A percentile compares a stretch with the other conserved stretches of the same genome.
Evolutionary conservation across 768 basidiomycete genomes (phyloP).

Genomic region (Agrocybe pediades): DNA sequence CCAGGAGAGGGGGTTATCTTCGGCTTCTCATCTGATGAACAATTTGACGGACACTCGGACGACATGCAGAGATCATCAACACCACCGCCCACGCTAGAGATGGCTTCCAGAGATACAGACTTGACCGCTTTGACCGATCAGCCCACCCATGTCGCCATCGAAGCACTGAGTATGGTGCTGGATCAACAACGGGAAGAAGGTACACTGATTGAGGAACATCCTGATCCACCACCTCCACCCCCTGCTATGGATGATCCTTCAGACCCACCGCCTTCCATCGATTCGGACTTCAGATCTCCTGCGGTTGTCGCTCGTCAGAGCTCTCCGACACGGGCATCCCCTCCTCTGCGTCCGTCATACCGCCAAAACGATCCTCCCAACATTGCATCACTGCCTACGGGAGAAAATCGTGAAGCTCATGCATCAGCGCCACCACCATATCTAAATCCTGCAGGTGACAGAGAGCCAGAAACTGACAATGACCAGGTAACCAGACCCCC

Average conservation of each 20-base stretch:
- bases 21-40: slow-evolving; percentile 69
- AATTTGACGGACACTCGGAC: slow-evolving; percentile 82
- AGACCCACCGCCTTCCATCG: slow-evolving; percentile 87
- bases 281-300: slow-evolving; percentile 72
- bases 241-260: slow-evolving; percentile 86
- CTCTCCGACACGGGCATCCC: slow-evolving; percentile 35
- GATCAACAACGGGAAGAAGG: slow-evolving; percentile 51
- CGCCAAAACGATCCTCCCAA: slow-evolving; percentile 20
- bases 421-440: slow-evolving; percentile 81
- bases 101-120: slow-evolving; percentile 71
- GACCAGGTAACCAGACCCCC: slow-evolving; percentile 60
- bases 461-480: slow-evolving; percentile 35
- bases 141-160: slow-evolving; percentile 50
- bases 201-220: slow-evolving; percentile 31
- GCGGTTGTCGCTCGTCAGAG: slow-evolving; percentile 30
- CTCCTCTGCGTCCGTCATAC: slow-evolving; percentile 30
- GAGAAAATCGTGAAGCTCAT: slow-evolving; percentile 39
- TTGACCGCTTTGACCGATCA: slow-evolving; percentile 66
- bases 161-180: slow-evolving; percentile 59
- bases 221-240: slow-evolving; percentile 61
- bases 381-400: slow-evolving; percentile 33
- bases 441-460: slow-evolving; percentile 51
- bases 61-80: slow-evolving; percentile 63
- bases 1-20: slow-evolving; percentile 78
- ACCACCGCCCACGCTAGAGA: slow-evolving; percentile 77